A percentile compares a stretch with the other conserved stretches of the same genome.
phyloP scores from a whole-genome alignment of 192 early-diverging fungal genomes.

The Lunasporangiospora selenospora region DNA sequence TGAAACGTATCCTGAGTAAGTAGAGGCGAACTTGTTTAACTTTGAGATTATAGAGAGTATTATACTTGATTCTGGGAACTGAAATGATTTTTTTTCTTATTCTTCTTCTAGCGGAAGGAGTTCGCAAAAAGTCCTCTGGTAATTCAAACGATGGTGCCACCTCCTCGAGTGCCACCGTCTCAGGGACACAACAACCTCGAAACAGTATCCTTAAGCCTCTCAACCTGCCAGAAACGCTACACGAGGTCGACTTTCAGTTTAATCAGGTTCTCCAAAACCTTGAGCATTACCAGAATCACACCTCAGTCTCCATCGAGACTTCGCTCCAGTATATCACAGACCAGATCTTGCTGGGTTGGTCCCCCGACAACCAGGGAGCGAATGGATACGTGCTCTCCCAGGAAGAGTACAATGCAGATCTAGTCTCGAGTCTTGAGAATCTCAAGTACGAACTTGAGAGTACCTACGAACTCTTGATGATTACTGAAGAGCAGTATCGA shows the following conservation, averaged over 20 bases:
- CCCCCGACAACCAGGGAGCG: conserved; percentile 16
- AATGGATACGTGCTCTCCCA: conserved; percentile 38
- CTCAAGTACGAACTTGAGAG: conserved; percentile 52
- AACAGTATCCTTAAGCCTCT: conserved; percentile 45
- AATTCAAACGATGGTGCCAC: background rate
- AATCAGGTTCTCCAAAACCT: conserved; percentile 55
- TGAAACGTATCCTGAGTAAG: conserved; percentile 39
- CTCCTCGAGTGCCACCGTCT: conserved; percentile 6
- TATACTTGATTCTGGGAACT: too few relatives aligned
- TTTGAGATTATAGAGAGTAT: too few relatives aligned
- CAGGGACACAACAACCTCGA: conserved; percentile 24
- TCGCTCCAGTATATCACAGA: conserved; percentile 54
- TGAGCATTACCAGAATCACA: conserved; percentile 56
- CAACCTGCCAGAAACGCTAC: conserved; percentile 47
- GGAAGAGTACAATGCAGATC: conserved; percentile 36
- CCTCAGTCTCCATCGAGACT: conserved; percentile 53
- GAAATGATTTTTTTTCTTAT: conserved; percentile 3
- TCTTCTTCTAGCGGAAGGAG: background rate
- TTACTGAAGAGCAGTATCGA: conserved; percentile 48
- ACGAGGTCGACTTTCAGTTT: conserved; percentile 54
- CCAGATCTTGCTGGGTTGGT: conserved; percentile 46
- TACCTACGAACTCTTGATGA: conserved; percentile 56
- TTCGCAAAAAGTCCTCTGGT: too few relatives aligned
- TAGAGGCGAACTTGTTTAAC: background rate
- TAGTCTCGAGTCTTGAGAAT: conserved; percentile 37